Conservation (phyloP, 2,329 filamentous ascomycete species). For the Blastomyces gilchristii region DNA sequence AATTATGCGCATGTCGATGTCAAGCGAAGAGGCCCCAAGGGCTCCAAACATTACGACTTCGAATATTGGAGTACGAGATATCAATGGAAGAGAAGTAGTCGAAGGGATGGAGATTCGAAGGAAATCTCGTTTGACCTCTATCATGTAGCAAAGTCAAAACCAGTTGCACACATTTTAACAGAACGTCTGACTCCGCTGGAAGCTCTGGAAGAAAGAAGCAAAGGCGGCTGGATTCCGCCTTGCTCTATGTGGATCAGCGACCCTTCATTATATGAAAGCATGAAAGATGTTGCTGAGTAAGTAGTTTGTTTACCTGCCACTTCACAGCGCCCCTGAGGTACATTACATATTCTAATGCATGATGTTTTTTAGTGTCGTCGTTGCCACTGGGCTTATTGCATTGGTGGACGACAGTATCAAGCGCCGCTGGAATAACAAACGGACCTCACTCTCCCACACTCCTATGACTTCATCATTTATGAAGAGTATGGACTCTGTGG, state of each 20-base stretch:
- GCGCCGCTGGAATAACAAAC: slow-evolving; percentile 56
- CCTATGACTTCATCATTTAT: slow-evolving; percentile 44
- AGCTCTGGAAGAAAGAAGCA: slow-evolving; percentile 58
- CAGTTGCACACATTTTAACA: slow-evolving; percentile 76
- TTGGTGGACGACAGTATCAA: slow-evolving; percentile 89
- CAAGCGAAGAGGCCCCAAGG: slow-evolving; percentile 54
- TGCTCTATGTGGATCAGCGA: slow-evolving; percentile 88
- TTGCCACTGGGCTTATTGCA: slow-evolving; percentile 79
- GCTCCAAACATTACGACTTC: slow-evolving; percentile 72
- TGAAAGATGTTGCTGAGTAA: slow-evolving; percentile 82
- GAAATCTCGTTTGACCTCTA: slow-evolving; percentile 71
- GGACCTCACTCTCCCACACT: slow-evolving; percentile 42
- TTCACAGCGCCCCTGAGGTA: not conserved
- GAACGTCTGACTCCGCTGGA: slow-evolving; percentile 64
- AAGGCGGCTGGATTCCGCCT: slow-evolving; percentile 82
- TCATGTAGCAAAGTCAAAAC: slow-evolving; percentile 52
- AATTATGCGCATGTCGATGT: slow-evolving; percentile 93
- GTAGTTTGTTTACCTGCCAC: slow-evolving; percentile 25
- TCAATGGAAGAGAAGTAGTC: slow-evolving; percentile 65
- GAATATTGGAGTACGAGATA: slow-evolving; percentile 88
- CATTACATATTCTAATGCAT: not conserved
- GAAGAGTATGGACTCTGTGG: slow-evolving; percentile 52
- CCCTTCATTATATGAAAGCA: slow-evolving; percentile 53
- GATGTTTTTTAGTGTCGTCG: slow-evolving; percentile 55
- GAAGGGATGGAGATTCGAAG: slow-evolving; percentile 53